Evolutionary conservation across 768 basidiomycete species (phyloP).

Genomic region (Psilocybe cubensis): DNA sequence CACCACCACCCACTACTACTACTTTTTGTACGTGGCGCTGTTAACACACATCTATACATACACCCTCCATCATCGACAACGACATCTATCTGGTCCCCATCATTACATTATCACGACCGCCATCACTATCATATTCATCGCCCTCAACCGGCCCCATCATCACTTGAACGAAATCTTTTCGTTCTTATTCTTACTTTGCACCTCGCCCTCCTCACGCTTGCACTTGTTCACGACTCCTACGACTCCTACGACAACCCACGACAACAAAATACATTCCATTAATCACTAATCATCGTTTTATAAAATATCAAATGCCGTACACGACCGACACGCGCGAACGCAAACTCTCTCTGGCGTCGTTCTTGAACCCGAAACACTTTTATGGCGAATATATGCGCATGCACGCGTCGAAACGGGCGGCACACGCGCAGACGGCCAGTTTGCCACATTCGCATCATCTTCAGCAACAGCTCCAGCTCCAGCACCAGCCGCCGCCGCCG

Average conservation of each 20-base stretch:
- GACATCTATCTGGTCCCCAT: too few relatives aligned
- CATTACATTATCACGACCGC: too few relatives aligned
- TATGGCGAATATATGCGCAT: not conserved
- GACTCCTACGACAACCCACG: too few relatives aligned
- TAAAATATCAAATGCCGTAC: not conserved
- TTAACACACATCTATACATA: not conserved
- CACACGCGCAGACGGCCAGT: not conserved
- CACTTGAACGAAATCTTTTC: too few relatives aligned
- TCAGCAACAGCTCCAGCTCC: not conserved
- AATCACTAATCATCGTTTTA: too few relatives aligned
- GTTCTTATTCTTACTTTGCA: too few relatives aligned
- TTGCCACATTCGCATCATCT: not conserved
- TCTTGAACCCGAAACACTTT: slow-evolving; percentile 10
- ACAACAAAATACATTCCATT: too few relatives aligned
- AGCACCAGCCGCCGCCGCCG: not conserved
- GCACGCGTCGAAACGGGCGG: not conserved
- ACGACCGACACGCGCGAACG: not conserved
- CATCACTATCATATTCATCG: not conserved
- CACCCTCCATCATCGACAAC: not conserved
- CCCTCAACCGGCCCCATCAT: too few relatives aligned
- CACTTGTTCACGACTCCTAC: not conserved
- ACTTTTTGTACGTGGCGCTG: too few relatives aligned
- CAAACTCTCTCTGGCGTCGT: not conserved
- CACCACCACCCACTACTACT: too few relatives aligned
- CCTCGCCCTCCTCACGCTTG: not conserved